phyloP scores from a whole-genome alignment of 2,329 filamentous ascomycete genomes.

The Thermomyces lanuginosus region DNA sequence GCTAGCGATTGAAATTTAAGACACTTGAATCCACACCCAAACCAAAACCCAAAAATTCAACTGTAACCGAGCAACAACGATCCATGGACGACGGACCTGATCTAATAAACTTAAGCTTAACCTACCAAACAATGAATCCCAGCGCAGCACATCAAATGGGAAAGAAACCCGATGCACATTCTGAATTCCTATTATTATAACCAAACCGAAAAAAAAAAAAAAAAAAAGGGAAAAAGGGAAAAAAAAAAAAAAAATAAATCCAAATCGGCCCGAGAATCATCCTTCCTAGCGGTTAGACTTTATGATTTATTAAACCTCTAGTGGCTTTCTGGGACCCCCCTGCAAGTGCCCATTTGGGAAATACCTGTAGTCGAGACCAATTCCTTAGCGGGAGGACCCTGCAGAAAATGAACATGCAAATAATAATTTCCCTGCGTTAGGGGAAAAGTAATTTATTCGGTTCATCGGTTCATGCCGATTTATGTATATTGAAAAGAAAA shows the following conservation, averaged over 20 bases:
- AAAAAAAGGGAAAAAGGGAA: slow-evolving; percentile 2
- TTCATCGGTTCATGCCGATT: no score
- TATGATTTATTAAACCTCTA: no score
- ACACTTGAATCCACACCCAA: not conserved
- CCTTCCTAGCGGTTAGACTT: no score
- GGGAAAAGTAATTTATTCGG: no score
- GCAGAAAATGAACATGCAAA: no score
- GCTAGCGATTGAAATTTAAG: not conserved
- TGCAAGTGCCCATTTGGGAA: no score
- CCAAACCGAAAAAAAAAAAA: slow-evolving; percentile 2
- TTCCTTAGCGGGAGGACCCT: no score
- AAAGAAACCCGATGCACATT: slow-evolving; percentile 3
- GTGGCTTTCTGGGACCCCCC: no score
- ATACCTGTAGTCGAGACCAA: no score
- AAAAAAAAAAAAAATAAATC: slow-evolving; percentile 2
- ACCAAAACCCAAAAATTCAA: not conserved
- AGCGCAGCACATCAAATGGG: not conserved
- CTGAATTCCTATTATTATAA: slow-evolving; percentile 1
- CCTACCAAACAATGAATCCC: not conserved
- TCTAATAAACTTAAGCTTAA: not conserved
- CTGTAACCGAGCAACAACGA: not conserved
- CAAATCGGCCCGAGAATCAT: not conserved
- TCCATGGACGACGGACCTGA: not conserved
- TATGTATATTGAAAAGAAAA: no score
- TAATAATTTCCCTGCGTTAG: no score